Conservation (phyloP, 2,329 filamentous ascomycete species). For the Xylariales sp. region DNA sequence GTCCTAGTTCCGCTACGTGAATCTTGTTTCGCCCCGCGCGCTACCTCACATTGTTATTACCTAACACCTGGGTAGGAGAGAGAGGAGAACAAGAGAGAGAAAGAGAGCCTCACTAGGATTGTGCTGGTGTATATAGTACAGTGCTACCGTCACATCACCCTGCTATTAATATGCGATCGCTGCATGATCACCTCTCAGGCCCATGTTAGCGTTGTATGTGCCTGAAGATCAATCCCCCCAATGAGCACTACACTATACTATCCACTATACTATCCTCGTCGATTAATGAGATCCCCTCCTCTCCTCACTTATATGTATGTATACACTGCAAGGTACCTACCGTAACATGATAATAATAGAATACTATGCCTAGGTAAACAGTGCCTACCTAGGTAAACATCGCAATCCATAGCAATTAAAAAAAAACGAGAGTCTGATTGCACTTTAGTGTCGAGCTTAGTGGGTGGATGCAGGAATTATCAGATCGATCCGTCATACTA, state of each 20-base stretch:
- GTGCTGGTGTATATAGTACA: slow-evolving; percentile 6
- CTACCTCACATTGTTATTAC: slow-evolving; percentile 1
- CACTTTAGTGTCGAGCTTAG: background rate
- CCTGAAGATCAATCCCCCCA: slow-evolving; percentile 30
- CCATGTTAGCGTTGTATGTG: slow-evolving; percentile 31
- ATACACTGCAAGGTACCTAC: background rate
- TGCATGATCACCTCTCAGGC: slow-evolving; percentile 22
- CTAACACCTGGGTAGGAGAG: background rate
- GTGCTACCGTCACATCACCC: slow-evolving; percentile 30
- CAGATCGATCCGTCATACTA: slow-evolving; percentile 4
- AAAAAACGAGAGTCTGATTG: background rate
- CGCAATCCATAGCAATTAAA: too few relatives aligned
- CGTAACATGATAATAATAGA: slow-evolving; percentile 13
- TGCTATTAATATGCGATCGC: slow-evolving; percentile 33
- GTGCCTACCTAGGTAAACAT: too few relatives aligned
- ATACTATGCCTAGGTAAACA: too few relatives aligned
- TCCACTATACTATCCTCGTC: background rate
- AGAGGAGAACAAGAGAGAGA: background rate
- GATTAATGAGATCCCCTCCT: slow-evolving; percentile 18
- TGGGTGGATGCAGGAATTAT: slow-evolving; percentile 7
- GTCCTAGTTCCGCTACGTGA: background rate
- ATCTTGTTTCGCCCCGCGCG: background rate
- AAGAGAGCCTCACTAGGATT: slow-evolving; percentile 5
- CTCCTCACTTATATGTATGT: background rate
- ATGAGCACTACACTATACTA: background rate